Evolutionary conservation across 2,329 filamentous ascomycete species (phyloP).

Genomic region (Botrytis tulipae): DNA sequence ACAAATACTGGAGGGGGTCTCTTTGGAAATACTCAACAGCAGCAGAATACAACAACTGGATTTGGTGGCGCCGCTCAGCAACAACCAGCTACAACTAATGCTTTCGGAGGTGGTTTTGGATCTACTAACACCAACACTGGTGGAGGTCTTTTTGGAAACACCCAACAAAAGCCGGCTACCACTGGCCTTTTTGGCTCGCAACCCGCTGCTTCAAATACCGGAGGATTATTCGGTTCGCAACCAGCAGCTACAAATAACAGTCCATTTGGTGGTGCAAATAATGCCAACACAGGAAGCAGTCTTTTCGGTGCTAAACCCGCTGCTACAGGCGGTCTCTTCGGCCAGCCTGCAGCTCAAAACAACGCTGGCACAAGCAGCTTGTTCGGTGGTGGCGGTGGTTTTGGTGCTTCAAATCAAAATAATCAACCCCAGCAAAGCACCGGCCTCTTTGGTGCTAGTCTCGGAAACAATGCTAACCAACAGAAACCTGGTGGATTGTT

Average conservation of each 20-base stretch:
- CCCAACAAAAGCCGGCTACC: conserved; percentile 42
- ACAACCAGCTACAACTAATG: conserved; percentile 40
- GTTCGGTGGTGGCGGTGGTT: conserved; percentile 19
- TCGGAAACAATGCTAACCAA: conserved; percentile 46
- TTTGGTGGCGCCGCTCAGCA: conserved; percentile 43
- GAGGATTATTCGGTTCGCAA: conserved; percentile 41
- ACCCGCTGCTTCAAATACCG: conserved; percentile 37
- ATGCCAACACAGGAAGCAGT: conserved; percentile 37
- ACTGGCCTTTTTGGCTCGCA: conserved; percentile 45
- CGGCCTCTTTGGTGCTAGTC: conserved; percentile 49
- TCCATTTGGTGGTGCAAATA: conserved; percentile 30
- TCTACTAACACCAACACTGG: conserved; percentile 38
- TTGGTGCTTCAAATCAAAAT: conserved; percentile 42
- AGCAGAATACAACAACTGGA: conserved; percentile 34
- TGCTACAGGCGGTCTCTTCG: conserved; percentile 44
- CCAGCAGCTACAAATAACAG: conserved; percentile 28
- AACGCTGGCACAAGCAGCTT: conserved; percentile 33
- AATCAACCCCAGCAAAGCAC: conserved; percentile 43
- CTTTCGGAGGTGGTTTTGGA: conserved; percentile 40
- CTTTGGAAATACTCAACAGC: conserved; percentile 41
- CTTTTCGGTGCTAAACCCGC: conserved; percentile 43
- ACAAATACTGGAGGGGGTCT: conserved; percentile 35
- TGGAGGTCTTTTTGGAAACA: conserved; percentile 40
- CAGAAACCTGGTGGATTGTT: conserved; percentile 56
- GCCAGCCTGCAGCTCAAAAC: conserved; percentile 39